Base-by-base conservation (phyloP, 768 basidiomycete genomes). In the Galerina marginata region DNA sequence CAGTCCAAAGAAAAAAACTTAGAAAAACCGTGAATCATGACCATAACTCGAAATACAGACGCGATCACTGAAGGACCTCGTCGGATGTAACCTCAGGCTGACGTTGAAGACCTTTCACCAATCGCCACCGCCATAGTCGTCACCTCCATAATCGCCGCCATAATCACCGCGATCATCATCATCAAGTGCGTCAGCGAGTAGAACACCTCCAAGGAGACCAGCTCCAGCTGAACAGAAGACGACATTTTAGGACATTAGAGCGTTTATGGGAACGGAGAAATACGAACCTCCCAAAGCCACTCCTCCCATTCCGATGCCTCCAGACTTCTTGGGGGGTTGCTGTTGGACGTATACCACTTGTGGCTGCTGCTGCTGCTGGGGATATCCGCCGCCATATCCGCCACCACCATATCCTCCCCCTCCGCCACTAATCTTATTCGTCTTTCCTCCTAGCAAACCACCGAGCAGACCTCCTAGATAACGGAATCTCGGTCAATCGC, bases 121-220 rank as follows among this genome's bases (percentile, higher is more conserved):
- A 44, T 59, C 56, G 59, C 62, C 63, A 10, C 60, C 61, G 25
- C 45, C 56, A n/a, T 54, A 64, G 56, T 62, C 65, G 26, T 59
- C 69, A 4, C 63, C 63, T 48, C 55, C 64, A 46, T 67, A 68
- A n/a, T 61, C 71, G 47, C 62, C 61, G 15, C 63, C 71, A 49
- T 61, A 61, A 23, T 63, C 62, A 61, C 56, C 44, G 29, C 56
- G 56, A 49, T 57, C 56, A 50, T 67, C 63, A 56, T 67, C 71
- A 46, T 86, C 86, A 33, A 86, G 60, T 0, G 81, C 84, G 46
- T 86, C 77, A 38, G 67, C 81, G 40, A 90, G 66, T 45, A 91
- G 70, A 2, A 76, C 74, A 59, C 90, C 90, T 40, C 84, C 89
- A n/a, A 88, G 68, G n/a, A 90, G 69, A 59, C 87, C 90, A 14